Evolutionary conservation across 108 stramenopile genomes (phyloP), one percentile per base, ranked within the genome.

Genomic region (Fistulifera solaris): DNA sequence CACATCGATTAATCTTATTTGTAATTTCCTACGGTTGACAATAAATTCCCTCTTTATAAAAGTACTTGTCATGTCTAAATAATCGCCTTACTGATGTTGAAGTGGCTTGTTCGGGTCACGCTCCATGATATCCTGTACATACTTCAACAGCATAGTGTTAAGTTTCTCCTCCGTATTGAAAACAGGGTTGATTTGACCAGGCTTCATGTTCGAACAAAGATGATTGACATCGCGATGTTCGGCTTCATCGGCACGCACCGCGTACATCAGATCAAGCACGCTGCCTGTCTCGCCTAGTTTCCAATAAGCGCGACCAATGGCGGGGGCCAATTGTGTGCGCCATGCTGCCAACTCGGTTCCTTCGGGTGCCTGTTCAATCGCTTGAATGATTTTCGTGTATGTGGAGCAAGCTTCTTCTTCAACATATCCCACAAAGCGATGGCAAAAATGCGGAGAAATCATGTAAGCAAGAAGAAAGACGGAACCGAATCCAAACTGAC

Each of bases 341-440:
- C 89, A 92, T 11, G 26, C 38, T 2, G 77, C 89, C 16, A 96
- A 59, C 40, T 96, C 85, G 18, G 59, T 72, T 23, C 91, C 94
- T 23, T 77, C 74, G 3, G 87, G 77, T 42, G 87, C 93, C 46
- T 38, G 61, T 56, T 98, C 94, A 48, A 94, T 84, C 16, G 77
- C 86, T 39, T 81, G 52, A 52, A 99, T 73, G 41, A 93, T 94
- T 69, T 87, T 89, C 19, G 87, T 91, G 71, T 94, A 94, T 3
- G 94, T 95, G 18, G 58, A 27, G 56, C 78, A 80, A 10, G 92
- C 94, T 55, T 91, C 93, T 62, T 94, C 94, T 59, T 99, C 98
- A 45, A 97, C 75, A 66, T 99, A 97, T 16, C 96, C 96, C 11
- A 99, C 94, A 59, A 97, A 94, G 44, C 94, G 93, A 67, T 99